phyloP scores from a whole-genome alignment of 441 rosid genomes.

The Gossypium laxum region DNA sequence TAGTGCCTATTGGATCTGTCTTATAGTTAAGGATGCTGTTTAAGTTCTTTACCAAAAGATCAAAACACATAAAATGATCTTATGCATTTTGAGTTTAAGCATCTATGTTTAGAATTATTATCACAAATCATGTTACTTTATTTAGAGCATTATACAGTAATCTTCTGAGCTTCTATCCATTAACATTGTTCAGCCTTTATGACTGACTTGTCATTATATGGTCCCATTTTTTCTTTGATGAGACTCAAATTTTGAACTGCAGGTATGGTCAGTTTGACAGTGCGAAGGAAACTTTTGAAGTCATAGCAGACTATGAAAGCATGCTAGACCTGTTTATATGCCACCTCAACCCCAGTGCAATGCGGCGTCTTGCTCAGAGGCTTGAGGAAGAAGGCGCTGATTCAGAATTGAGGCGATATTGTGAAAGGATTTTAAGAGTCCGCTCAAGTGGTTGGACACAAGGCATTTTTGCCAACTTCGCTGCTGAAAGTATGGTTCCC shows the following conservation, averaged over 20 bases:
- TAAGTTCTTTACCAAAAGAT: neutral
- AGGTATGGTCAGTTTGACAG: slow-evolving; percentile 93
- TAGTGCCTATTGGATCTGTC: neutral
- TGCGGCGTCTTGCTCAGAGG: slow-evolving; percentile 94
- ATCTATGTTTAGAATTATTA: neutral
- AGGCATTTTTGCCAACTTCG: slow-evolving; percentile 94
- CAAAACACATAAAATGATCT: neutral
- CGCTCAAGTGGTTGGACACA: slow-evolving; percentile 98
- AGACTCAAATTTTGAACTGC: slow-evolving; percentile 29
- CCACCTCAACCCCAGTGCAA: slow-evolving; percentile 98
- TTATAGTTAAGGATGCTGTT: neutral
- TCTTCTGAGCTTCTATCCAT: neutral
- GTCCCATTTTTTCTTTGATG: neutral
- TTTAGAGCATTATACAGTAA: neutral
- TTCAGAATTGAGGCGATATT: slow-evolving; percentile 79
- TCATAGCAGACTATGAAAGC: slow-evolving; percentile 86
- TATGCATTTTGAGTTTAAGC: neutral
- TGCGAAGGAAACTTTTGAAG: slow-evolving; percentile 98
- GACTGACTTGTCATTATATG: neutral
- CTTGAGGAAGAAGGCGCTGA: slow-evolving; percentile 87
- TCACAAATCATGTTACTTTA: neutral
- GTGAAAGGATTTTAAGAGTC: slow-evolving; percentile 84
- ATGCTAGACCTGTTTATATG: slow-evolving; percentile 91
- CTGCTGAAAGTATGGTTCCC: slow-evolving; percentile 99
- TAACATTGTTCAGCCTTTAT: neutral